A percentile compares a stretch with the other conserved stretches of the same genome.
These are phyloP conservation scores for Jamesozyma piceae DNA, from an alignment of 805 yeast genomes.

Conservation along the genomic window DNA sequence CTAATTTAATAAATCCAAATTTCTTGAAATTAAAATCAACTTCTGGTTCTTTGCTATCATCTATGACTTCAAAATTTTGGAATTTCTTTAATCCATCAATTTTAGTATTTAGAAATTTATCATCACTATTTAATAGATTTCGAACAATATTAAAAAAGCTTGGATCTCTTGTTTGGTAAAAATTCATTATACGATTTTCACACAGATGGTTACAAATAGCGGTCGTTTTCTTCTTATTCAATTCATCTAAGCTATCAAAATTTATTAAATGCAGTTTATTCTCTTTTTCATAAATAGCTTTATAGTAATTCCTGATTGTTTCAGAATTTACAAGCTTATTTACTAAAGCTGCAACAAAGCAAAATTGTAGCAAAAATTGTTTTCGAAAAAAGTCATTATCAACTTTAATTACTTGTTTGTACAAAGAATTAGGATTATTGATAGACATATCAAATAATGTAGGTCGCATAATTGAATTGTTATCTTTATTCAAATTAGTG, in stretches of 20 bases:
- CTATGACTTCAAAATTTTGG: constrained; percentile 8
- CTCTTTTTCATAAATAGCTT: constrained; percentile 16
- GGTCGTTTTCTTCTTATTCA: constrained; percentile 10
- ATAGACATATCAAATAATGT: constrained; percentile 18
- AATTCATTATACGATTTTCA: constrained; percentile 13
- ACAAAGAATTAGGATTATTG: constrained; percentile 13
- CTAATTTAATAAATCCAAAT: constrained; percentile 27
- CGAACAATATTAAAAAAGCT: constrained; percentile 11
- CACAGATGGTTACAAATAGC: constrained; percentile 11
- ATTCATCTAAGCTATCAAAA: constrained; percentile 9
- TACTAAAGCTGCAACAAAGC: constrained; percentile 12
- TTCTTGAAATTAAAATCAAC: constrained; percentile 20
- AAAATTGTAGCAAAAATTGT: constrained; percentile 22
- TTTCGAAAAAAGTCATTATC: constrained; percentile 24
- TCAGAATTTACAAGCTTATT: constrained; percentile 11
- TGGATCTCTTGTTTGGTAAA: constrained; percentile 21
- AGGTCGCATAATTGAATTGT: constrained; percentile 10
- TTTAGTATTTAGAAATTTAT: constrained; percentile 12
- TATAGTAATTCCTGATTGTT: constrained; percentile 16
- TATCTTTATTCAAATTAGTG: constrained; percentile 1
- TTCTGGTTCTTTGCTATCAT: background rate
- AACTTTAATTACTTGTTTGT: constrained; percentile 14
- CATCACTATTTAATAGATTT: constrained; percentile 11
- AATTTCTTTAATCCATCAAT: constrained; percentile 21
- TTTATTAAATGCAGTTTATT: constrained; percentile 6